Evolutionary conservation across 2,329 filamentous ascomycete genomes (phyloP).

Genomic region (Mycosphaerella sp.): DNA sequence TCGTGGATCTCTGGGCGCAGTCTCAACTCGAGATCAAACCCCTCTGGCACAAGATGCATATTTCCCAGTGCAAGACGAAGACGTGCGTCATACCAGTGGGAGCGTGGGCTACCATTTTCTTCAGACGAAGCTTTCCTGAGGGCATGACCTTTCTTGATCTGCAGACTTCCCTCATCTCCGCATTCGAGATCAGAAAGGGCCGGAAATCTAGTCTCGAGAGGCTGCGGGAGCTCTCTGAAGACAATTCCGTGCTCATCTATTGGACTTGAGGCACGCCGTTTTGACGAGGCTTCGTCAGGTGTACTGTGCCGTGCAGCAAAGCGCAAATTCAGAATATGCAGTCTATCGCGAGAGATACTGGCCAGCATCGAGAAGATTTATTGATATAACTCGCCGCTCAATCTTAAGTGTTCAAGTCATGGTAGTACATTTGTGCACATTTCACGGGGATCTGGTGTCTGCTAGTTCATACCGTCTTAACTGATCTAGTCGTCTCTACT

Average conservation of each 20-base stretch:
- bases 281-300: too few species aligned
- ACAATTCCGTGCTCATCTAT: slow-evolving; percentile 22
- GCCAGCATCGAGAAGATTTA: too few species aligned
- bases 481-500: too few species aligned
- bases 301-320: too few species aligned
- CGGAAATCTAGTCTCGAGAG: slow-evolving; percentile 13
- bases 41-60: slow-evolving; percentile 18
- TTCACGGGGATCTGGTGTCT: too few species aligned
- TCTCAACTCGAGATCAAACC: slow-evolving; percentile 12
- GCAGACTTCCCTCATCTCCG: slow-evolving; percentile 18
- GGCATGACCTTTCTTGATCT: slow-evolving; percentile 24
- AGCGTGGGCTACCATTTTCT: slow-evolving; percentile 16
- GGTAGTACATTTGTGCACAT: too few species aligned
- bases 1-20: slow-evolving; percentile 17
- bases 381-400: too few species aligned
- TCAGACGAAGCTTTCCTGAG: slow-evolving; percentile 18
- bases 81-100: slow-evolving; percentile 21
- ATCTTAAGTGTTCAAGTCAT: too few species aligned
- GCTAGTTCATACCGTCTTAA: too few species aligned
- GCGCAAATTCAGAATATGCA: too few species aligned
- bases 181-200: slow-evolving; percentile 20
- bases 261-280: slow-evolving; percentile 20
- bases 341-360: too few species aligned
- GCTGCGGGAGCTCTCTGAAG: slow-evolving; percentile 16
- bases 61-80: slow-evolving; percentile 18